These are phyloP conservation scores for Oryza glaberrima DNA, from an alignment of 176 grass and related monocot genomes.

Conservation along the genomic window DNA sequence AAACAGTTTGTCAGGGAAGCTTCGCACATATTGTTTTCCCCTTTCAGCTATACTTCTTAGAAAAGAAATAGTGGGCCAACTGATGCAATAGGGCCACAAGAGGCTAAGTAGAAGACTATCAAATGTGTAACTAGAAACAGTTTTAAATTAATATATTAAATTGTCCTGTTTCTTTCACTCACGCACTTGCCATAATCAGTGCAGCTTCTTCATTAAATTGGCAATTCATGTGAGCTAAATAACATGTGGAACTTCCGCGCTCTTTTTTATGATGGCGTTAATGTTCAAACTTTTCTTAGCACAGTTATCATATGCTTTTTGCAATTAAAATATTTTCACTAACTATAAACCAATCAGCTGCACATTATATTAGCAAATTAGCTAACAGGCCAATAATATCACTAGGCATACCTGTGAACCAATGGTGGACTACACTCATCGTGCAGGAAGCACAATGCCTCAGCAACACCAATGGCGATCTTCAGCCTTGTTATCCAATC, in stretches of 20 bases:
- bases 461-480: conserved; percentile 73
- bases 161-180: conserved; percentile 23
- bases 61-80: conserved; percentile 6
- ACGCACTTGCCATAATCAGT: background rate
- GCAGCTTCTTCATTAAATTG: conserved; percentile 19
- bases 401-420: conserved; percentile 72
- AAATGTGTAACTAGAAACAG: conserved; percentile 25
- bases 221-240: background rate
- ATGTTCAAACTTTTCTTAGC: conserved; percentile 29
- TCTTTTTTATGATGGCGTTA: conserved; percentile 17
- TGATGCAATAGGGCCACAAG: conserved; percentile 19
- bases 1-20: background rate
- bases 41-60: background rate
- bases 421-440: conserved; percentile 74
- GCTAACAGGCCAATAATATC: background rate
- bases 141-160: conserved; percentile 15
- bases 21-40: conserved; percentile 6
- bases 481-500: conserved; percentile 99
- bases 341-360: conserved; percentile 30
- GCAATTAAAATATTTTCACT: background rate
- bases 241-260: background rate
- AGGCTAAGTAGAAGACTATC: background rate
- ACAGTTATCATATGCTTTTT: conserved; percentile 28
- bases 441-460: conserved; percentile 93
- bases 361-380: conserved; percentile 24